Evolutionary conservation across 257 asterid genomes (phyloP).

Genomic region (Solanum habrochaites): DNA sequence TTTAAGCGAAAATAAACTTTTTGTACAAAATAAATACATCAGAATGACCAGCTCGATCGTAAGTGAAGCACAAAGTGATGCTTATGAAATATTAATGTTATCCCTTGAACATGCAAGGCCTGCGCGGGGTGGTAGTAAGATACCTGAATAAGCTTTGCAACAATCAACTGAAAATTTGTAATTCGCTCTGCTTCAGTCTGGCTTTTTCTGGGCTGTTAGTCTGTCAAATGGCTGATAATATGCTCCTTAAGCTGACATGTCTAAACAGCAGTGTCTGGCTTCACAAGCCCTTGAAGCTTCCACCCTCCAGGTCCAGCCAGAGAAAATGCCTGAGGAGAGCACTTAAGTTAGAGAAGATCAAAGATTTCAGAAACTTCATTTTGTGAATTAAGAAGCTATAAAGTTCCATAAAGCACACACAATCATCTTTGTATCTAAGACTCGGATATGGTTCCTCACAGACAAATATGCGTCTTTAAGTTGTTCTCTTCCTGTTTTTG

Average conservation of each 20-base stretch:
- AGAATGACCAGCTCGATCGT: not conserved
- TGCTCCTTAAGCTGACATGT: not conserved
- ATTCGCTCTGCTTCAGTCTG: not conserved
- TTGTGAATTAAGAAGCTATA: not conserved
- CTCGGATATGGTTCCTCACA: not conserved
- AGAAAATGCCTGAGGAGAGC: slow-evolving; percentile 55
- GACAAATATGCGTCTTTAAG: not conserved
- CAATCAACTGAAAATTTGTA: not conserved
- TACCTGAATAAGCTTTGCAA: not conserved
- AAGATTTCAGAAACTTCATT: slow-evolving; percentile 1
- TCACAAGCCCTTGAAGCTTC: slow-evolving; percentile 70
- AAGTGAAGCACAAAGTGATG: not conserved
- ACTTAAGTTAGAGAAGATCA: slow-evolving; percentile 1
- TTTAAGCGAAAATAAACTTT: not conserved
- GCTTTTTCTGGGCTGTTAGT: not conserved
- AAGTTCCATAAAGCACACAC: not conserved
- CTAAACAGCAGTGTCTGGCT: slow-evolving; percentile 39
- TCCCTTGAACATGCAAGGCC: not conserved
- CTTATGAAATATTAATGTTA: not conserved
- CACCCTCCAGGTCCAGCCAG: slow-evolving; percentile 91
- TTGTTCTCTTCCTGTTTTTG: not conserved
- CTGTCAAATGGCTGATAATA: not conserved
- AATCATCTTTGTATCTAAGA: not conserved
- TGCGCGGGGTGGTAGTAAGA: not conserved
- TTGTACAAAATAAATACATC: not conserved